A percentile compares a stretch with the other conserved stretches of the same genome.
phyloP scores from a whole-genome alignment of 495 filamentous ascomycete species.

The Tuber borchii region DNA sequence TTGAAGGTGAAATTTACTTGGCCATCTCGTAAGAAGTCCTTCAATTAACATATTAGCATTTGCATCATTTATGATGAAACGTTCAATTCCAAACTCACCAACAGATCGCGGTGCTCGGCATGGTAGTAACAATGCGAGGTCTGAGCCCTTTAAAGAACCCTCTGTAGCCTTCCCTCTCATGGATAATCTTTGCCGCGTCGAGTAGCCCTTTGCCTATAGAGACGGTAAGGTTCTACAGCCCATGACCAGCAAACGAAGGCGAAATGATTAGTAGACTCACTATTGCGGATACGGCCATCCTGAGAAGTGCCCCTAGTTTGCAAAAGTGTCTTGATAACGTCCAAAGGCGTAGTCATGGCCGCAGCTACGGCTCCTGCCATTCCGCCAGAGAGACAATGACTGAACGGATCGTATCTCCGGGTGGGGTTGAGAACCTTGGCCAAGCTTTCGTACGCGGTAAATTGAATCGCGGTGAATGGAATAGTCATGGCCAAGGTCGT shows the following conservation, averaged over 20 bases:
- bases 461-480: conserved; percentile 92
- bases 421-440: conserved; percentile 85
- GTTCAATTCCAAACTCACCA: conserved; percentile 58
- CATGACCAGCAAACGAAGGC: neutral
- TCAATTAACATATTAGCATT: conserved; percentile 30
- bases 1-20: conserved; percentile 45
- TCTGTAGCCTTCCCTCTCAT: conserved; percentile 69
- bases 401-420: conserved; percentile 78
- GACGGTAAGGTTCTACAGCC: conserved; percentile 13
- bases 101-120: conserved; percentile 98
- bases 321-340: conserved; percentile 94
- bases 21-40: conserved; percentile 76
- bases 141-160: conserved; percentile 91
- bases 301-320: conserved; percentile 80
- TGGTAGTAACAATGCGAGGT: conserved; percentile 88
- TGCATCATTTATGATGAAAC: neutral
- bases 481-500: conserved; percentile 98
- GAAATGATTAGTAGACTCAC: conserved; percentile 17
- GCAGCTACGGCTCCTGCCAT: conserved; percentile 90
- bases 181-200: conserved; percentile 75
- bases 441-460: conserved; percentile 93
- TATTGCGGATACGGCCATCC: conserved; percentile 72
- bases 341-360: conserved; percentile 86
- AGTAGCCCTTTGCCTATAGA: conserved; percentile 64
- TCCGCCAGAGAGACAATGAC: conserved; percentile 85